Evolutionary conservation across 768 basidiomycete species (phyloP).

Genomic region (Mycena rebaudengoi): DNA sequence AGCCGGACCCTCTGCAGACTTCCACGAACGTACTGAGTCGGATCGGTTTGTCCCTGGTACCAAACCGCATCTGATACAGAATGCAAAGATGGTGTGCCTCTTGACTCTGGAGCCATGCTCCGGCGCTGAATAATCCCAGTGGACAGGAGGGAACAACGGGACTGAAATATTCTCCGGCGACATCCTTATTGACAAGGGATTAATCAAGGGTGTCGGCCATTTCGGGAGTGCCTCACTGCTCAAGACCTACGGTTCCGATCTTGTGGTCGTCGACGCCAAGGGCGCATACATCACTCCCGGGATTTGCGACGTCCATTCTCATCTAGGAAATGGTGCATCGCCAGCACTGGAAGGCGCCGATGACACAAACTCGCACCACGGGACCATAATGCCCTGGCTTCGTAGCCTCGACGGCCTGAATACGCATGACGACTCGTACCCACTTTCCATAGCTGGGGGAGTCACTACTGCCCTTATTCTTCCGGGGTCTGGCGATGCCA

Average conservation of each 20-base stretch:
- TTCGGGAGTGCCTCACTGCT: slow-evolving; percentile 41
- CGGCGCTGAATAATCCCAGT: slow-evolving; percentile 37
- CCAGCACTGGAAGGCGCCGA: slow-evolving; percentile 59
- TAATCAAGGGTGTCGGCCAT: slow-evolving; percentile 68
- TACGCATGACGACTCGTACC: slow-evolving; percentile 80
- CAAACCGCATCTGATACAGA: slow-evolving; percentile 68
- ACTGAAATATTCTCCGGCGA: slow-evolving; percentile 71
- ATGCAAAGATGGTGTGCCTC: slow-evolving; percentile 63
- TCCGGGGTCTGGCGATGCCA: slow-evolving; percentile 75
- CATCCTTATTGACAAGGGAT: slow-evolving; percentile 73
- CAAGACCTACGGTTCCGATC: slow-evolving; percentile 39
- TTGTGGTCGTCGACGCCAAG: slow-evolving; percentile 66
- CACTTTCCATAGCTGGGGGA: slow-evolving; percentile 77
- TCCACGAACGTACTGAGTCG: slow-evolving; percentile 59
- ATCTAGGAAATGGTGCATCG: slow-evolving; percentile 62
- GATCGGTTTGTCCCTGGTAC: slow-evolving; percentile 76
- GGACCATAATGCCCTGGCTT: slow-evolving; percentile 64
- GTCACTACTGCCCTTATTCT: slow-evolving; percentile 81
- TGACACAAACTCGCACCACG: slow-evolving; percentile 66
- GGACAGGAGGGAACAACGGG: slow-evolving; percentile 81
- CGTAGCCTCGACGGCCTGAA: slow-evolving; percentile 82
- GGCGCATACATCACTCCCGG: slow-evolving; percentile 87
- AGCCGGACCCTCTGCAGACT: slow-evolving; percentile 56
- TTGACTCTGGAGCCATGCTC: neutral
- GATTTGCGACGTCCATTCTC: slow-evolving; percentile 73